Base-by-base conservation (phyloP, 73 alveolate species). In the Stentor roeselii region DNA sequence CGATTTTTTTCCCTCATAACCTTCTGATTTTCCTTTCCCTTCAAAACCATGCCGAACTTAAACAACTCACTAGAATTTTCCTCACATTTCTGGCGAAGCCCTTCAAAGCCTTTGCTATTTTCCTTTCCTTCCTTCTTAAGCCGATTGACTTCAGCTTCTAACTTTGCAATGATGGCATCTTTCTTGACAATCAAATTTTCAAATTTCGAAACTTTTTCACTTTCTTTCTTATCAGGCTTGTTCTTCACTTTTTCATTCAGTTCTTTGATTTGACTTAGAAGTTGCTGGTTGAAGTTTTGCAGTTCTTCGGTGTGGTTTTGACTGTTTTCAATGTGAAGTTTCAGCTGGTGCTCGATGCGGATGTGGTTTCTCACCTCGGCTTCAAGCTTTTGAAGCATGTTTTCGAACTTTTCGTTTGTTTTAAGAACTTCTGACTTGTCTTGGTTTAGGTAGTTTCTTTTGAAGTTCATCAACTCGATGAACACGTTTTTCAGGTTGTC, bases 321-420 rank as follows among this genome's bases (percentile, higher is more conserved):
- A 32, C 60, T 59, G 60, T 78, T 84, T 42, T 84, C 90, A 3
- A 84, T 84, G 32, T 84, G 83, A 34, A 84, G 86, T 60, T 84
- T 84, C 86, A 84, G 58, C 34, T 84, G 90, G 30, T 84, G 90
- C 38, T 84, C 86, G 21, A 84, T 78, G 39, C 86, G 38, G 36
- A 74, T 74, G 60, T 84, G 90, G 60, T 74, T 84, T 30, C 90
- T 30, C 6, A 75, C 90, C 37, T 84, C 90, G 11, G 90, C 90
- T 76, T 84, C 90, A 31, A 84, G 42, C 42, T 84, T 84, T 50
- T 84, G 90, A 3, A 84, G 83, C 61, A 84, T 74, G 34, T 38
- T 75, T 40, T 84, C 90, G 40, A 67, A 67, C 34, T 67, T 21
- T 67, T 67, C 80, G 80, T 32, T 21, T 21, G 15, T 36, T 21